These are phyloP conservation scores for Pseudogymnoascus sp. DNA, from an alignment of 2,329 filamentous ascomycete species.

Conservation along the genomic window DNA sequence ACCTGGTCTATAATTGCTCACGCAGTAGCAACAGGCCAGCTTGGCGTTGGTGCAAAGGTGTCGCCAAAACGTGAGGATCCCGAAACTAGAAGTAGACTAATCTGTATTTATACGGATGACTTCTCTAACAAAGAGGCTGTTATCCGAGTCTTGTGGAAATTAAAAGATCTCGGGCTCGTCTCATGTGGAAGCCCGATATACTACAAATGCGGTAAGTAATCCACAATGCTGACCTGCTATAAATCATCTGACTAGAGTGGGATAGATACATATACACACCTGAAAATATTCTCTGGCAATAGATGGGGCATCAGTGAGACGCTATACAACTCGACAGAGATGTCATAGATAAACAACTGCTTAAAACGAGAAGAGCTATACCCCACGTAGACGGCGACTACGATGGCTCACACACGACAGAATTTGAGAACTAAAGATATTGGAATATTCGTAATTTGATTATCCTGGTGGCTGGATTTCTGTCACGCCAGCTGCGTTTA, in stretches of 20 bases:
- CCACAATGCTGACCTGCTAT: neutral
- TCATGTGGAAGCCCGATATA: slow-evolving; percentile 49
- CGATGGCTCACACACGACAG: neutral
- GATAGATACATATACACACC: slow-evolving; percentile 58
- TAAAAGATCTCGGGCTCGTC: slow-evolving; percentile 56
- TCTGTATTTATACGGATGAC: slow-evolving; percentile 72
- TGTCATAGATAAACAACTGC: slow-evolving; percentile 12
- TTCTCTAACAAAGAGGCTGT: slow-evolving; percentile 64
- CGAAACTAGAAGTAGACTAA: slow-evolving; percentile 42
- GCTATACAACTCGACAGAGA: slow-evolving; percentile 42
- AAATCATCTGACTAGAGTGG: slow-evolving; percentile 12
- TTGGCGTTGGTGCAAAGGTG: slow-evolving; percentile 69
- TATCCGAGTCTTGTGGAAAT: slow-evolving; percentile 51
- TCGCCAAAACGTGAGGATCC: slow-evolving; percentile 43
- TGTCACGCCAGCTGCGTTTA: neutral
- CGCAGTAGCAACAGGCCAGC: slow-evolving; percentile 57
- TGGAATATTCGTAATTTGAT: neutral
- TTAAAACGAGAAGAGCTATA: neutral
- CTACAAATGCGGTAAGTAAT: slow-evolving; percentile 50
- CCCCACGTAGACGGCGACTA: neutral
- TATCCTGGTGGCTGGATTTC: neutral
- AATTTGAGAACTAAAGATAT: neutral
- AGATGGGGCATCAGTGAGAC: slow-evolving; percentile 53
- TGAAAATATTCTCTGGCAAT: slow-evolving; percentile 54
- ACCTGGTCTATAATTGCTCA: slow-evolving; percentile 59